Evolutionary conservation across 2,329 filamentous ascomycete genomes (phyloP).

Genomic region (Pseudogymnoascus sp.): DNA sequence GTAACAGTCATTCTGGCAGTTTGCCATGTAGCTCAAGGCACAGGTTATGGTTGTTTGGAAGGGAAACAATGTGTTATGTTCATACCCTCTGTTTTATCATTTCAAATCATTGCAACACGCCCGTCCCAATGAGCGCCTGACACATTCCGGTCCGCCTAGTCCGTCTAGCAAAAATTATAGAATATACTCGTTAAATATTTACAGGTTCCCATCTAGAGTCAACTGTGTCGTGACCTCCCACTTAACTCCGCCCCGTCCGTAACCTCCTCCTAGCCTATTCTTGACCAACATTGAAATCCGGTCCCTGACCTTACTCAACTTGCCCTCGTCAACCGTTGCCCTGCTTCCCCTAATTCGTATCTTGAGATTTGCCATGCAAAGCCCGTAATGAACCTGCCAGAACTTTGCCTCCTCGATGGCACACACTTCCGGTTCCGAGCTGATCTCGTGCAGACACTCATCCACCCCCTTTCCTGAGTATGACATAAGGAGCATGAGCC

Average conservation of each 20-base stretch:
- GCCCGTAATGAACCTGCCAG: conserved; percentile 96
- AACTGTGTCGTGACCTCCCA: conserved; percentile 94
- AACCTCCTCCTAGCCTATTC: conserved; percentile 79
- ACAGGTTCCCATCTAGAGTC: conserved; percentile 21
- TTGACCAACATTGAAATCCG: conserved; percentile 71
- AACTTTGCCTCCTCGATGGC: conserved; percentile 86
- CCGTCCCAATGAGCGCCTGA: neutral
- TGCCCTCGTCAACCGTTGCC: conserved; percentile 58
- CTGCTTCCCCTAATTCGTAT: conserved; percentile 56
- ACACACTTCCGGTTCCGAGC: conserved; percentile 66
- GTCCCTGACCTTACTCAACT: conserved; percentile 64
- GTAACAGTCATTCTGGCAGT: conserved; percentile 2
- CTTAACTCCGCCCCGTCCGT: conserved; percentile 69
- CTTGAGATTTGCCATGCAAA: conserved; percentile 92
- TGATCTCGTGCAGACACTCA: conserved; percentile 76
- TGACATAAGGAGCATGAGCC: conserved; percentile 92
- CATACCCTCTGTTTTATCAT: conserved; percentile 6
- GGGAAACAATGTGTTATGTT: neutral
- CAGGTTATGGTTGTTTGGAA: neutral
- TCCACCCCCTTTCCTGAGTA: conserved; percentile 41
- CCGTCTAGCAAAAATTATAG: neutral
- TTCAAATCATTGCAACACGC: conserved; percentile 1
- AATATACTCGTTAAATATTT: neutral
- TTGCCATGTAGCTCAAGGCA: neutral
- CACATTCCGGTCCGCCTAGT: neutral